Conservation (phyloP, 208 protist genomes). For the Leishmania gerbilli region DNA sequence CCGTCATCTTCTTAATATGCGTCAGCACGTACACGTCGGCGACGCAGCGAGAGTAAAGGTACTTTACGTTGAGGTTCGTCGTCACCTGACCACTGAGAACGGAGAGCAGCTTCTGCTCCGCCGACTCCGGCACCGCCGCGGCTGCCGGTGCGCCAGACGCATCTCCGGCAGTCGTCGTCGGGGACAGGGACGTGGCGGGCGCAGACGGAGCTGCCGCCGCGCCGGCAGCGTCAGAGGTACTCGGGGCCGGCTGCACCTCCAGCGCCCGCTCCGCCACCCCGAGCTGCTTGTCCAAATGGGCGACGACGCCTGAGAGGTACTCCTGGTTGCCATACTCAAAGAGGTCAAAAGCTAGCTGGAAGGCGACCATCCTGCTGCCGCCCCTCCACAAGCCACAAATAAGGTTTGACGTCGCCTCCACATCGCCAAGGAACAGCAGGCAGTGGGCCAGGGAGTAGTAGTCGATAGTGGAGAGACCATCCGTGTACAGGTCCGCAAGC, state of each 20-base stretch:
- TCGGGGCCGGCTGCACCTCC: slow-evolving; percentile 11
- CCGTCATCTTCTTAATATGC: slow-evolving; percentile 93
- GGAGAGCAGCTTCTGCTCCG: slow-evolving; percentile 68
- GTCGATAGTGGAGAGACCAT: slow-evolving; percentile 70
- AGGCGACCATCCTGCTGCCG: slow-evolving; percentile 61
- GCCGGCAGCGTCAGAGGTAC: background rate
- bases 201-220: background rate
- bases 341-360: slow-evolving; percentile 90
- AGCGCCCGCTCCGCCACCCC: slow-evolving; percentile 10
- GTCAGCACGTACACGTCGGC: slow-evolving; percentile 95
- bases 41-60: slow-evolving; percentile 95
- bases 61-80: slow-evolving; percentile 94
- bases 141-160: background rate
- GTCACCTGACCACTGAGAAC: slow-evolving; percentile 89
- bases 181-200: background rate
- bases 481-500: slow-evolving; percentile 88
- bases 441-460: slow-evolving; percentile 94
- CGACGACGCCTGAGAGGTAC: slow-evolving; percentile 74
- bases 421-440: slow-evolving; percentile 95
- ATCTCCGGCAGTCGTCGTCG: background rate
- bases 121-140: slow-evolving; percentile 13
- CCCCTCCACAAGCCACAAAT: slow-evolving; percentile 81
- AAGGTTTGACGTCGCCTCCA: slow-evolving; percentile 68
- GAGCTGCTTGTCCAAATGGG: slow-evolving; percentile 41
- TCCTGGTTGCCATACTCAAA: slow-evolving; percentile 89